Evolutionary conservation across 2,329 filamentous ascomycete species (phyloP), one percentile per base, ranked within the genome.

Genomic region (Albophoma yamanashiensis): DNA sequence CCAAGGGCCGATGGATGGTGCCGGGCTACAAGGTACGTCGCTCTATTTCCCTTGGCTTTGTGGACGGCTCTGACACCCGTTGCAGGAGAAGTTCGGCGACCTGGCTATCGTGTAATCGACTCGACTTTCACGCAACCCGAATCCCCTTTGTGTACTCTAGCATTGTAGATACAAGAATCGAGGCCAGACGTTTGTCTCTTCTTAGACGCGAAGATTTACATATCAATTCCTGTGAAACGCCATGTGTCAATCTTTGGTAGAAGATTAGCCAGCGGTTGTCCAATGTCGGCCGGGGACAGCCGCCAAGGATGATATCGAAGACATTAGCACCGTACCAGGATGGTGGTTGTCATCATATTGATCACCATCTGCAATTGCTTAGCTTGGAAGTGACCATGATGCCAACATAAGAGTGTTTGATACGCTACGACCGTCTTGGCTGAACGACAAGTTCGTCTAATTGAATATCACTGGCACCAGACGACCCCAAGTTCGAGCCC

Each of bases 71-170:
- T 89, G 75, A 88, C 74, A 60, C 65, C 63, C 67, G 56, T 55
- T 71, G 67, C 71, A 97, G 93, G 94, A 99, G 86, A 96, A 92
- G 85, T 99, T 97, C 79, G 94, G 94, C 82, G 92, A 97, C 76
- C 87, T 97, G 70, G 93, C 94, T 70, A 81, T 96, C 70, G 83
- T 97, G 77, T 99, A 96, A 86, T 84, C 75, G 71, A 70, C 64
- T 67, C 64, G 59, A 65, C 62, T 66, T 66, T 69, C 67, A 68
- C 69, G 68, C 69, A 72, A 72, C 71, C 72, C 68, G 65, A 68
- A 68, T 79, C 79, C 76, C 77, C 74, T 78, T 81, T 79, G 76
- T 86, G 81, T 83, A 84, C 79, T 85, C 80, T 87, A 87, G 83
- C 82, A 83, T 83, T 86, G 82, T 87, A 87, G 82, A 86, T 85